Base-by-base conservation (phyloP, 2,329 filamentous ascomycete species). In the Elsinoe batatas region DNA sequence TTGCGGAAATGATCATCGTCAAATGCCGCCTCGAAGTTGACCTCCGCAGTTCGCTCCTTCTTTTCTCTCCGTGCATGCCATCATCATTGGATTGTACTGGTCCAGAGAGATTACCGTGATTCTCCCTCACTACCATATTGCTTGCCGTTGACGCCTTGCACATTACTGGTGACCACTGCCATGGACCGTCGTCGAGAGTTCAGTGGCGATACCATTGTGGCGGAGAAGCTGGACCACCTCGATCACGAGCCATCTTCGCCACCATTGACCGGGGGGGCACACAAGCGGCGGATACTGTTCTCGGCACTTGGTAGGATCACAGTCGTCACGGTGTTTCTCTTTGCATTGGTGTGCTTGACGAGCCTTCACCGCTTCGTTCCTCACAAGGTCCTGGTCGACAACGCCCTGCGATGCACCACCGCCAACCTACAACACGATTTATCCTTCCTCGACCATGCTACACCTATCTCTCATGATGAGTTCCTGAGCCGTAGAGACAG, bases 401-500 rank as follows among this genome's bases (percentile, higher is more conserved):
- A 54, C 3, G 71, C 78, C 59, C 69, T 73, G 38, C 61, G 72
- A 66, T 85, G 81, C 63, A 74, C 80, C 12, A 78, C 81, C 56
- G 61, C 72, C 35, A 80, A 76, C 44, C 66, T 80, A 11, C 72
- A 73, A 15, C 70, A 71, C 4, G 72, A 76, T 49, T 68, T 79
- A 4, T 72, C 72, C 2, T 83, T 82, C 58, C 68, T 83, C 1
- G 68, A 78, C 11, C 60, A 64, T 2, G 78, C 76, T 1, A 60
- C 67, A 2, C 76, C 77, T 1, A 78, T 81, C 33, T 59, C 69
- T 1, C 58, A 74, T 0, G 67, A 70, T 0, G 81, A 84, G 59
- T 84, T 79, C 60, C 65, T 82, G 3, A 62, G 73, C 15, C 76
- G 81, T 1, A 72, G 81, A 10, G 73, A 83, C 56, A 73, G 74